Evolutionary conservation across 768 basidiomycete species (phyloP).

Genomic region (Royoungia palumana): DNA sequence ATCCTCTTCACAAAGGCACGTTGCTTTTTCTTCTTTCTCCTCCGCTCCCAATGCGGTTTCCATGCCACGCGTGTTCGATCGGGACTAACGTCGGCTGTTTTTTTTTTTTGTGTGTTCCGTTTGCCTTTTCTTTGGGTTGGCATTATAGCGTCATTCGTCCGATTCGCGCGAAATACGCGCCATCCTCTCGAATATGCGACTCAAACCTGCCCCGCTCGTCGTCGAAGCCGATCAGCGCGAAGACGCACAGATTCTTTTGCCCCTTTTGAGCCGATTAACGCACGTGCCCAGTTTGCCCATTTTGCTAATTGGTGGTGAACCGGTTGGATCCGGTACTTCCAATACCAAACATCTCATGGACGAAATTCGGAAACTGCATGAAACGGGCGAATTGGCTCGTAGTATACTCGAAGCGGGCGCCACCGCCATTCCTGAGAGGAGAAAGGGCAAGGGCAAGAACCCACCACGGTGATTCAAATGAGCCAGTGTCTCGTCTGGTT

Average conservation of each 20-base stretch:
- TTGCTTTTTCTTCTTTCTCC: slow-evolving; percentile 10
- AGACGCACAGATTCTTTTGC: slow-evolving; percentile 60
- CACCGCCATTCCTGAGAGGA: slow-evolving; percentile 50
- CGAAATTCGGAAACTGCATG: slow-evolving; percentile 49
- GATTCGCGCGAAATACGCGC: slow-evolving; percentile 64
- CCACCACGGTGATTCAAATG: background rate
- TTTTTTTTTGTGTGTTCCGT: too few species aligned
- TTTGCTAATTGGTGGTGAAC: slow-evolving; percentile 63
- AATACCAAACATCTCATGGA: slow-evolving; percentile 32
- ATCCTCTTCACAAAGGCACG: slow-evolving; percentile 70
- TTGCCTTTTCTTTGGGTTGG: too few species aligned
- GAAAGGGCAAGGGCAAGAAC: slow-evolving; percentile 40
- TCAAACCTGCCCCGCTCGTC: slow-evolving; percentile 61
- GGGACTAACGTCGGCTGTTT: background rate
- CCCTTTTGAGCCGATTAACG: slow-evolving; percentile 63
- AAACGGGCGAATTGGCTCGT: slow-evolving; percentile 49
- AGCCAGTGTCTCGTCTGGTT: slow-evolving; percentile 5
- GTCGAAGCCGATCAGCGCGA: slow-evolving; percentile 73
- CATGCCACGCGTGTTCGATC: slow-evolving; percentile 4
- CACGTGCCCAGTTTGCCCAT: slow-evolving; percentile 54
- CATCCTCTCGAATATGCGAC: slow-evolving; percentile 51
- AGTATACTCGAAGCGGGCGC: slow-evolving; percentile 57
- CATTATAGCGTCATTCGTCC: slow-evolving; percentile 55
- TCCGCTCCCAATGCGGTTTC: background rate
- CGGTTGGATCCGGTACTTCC: slow-evolving; percentile 38